Evolutionary conservation across 768 basidiomycete genomes (phyloP), one percentile per base, ranked within the genome.

Genomic region (Xerocomellus dryophilus): DNA sequence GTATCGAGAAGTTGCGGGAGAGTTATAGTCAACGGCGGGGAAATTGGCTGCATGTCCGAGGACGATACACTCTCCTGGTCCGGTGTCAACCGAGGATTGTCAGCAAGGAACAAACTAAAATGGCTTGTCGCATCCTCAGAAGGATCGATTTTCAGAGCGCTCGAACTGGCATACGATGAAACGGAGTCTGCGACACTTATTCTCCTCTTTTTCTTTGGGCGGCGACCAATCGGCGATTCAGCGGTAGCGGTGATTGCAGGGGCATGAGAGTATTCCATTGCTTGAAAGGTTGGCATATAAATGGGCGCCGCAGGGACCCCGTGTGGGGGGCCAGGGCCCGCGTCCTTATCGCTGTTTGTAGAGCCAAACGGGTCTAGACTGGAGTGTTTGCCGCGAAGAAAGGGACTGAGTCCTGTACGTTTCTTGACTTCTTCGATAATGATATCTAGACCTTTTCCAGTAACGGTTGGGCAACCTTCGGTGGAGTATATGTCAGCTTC

Each of bases 371-470:
- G 76, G 58, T 78, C 78, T 44, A 81, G 70, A 58, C 76, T 77
- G 25, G 76, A 79, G 50, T 79, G 77, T 57, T 78, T 78, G 36
- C 79, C 78, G 43, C 79, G 73, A 43, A 81, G 69, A 65, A 80
- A 79, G 44, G 75, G 78, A 50, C 76, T 77, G 21, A 68, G 66
- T 23, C 77, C 78, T 1, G 74, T 78, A 25, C 73, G 71, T 57
- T 78, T 78, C 66, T 79, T 79, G 55, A 78, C 74, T 38, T 76
- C 70, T 50, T 80, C 77, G 39, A 79, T 74, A 44, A 78, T 74
- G 41, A 73, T 73, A 50, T 77, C 78, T 32, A 79, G 71, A n/a
- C 77, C 78, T 59, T 79, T 78, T 27, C 78, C 78, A 17, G 76
- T 77, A 38, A 74, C 72, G 63, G 68, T 72, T 59, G 75, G 71